phyloP scores from a whole-genome alignment of 202 grass and related monocot species.

The Zoysia matrella region DNA sequence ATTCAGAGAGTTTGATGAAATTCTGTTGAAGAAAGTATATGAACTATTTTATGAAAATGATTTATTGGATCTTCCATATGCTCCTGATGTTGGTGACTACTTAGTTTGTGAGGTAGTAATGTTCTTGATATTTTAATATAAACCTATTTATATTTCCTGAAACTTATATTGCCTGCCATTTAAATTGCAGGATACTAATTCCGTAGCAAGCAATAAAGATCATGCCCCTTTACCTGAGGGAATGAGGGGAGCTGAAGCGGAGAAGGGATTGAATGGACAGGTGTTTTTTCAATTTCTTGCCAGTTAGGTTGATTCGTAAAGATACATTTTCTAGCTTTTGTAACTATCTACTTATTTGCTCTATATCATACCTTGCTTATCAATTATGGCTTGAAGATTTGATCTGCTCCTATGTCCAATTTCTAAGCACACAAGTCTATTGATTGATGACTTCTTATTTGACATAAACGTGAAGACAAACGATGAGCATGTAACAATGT shows the following conservation, averaged over 20 bases:
- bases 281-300: constrained; percentile 31
- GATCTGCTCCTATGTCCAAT: constrained; percentile 4
- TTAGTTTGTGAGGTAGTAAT: constrained; percentile 82
- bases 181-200: constrained; percentile 61
- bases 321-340: background rate
- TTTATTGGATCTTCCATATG: constrained; percentile 85
- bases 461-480: constrained; percentile 7
- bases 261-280: constrained; percentile 69
- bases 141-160: constrained; percentile 32
- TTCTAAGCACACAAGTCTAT: constrained; percentile 11
- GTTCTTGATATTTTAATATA: constrained; percentile 21
- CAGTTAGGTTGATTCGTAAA: constrained; percentile 24
- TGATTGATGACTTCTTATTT: constrained; percentile 10
- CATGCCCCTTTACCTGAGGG: constrained; percentile 72
- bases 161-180: constrained; percentile 33
- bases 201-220: constrained; percentile 66
- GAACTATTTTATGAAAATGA: constrained; percentile 89
- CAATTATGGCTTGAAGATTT: constrained; percentile 21
- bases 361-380: background rate
- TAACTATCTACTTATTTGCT: constrained; percentile 6
- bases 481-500: constrained; percentile 20
- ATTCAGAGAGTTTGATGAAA: constrained; percentile 93
- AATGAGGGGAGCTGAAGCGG: constrained; percentile 81
- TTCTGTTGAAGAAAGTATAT: constrained; percentile 79
- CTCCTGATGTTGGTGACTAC: constrained; percentile 92